phyloP scores from a whole-genome alignment of 2,329 filamentous ascomycete genomes.

The Colletotrichum higginsianum region DNA sequence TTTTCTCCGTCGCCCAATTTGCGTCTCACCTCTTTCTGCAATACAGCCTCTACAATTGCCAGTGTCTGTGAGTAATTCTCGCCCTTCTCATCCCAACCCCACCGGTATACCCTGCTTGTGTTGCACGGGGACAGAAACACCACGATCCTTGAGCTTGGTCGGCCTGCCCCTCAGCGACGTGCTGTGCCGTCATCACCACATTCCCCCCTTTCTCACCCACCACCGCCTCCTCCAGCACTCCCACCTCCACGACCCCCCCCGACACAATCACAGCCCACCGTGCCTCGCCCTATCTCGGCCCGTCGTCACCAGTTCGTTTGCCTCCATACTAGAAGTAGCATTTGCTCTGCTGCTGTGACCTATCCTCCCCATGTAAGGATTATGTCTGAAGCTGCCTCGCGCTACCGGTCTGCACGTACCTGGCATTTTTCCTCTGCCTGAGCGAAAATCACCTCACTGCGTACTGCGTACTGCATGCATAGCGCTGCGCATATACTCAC shows the following conservation, averaged over 20 bases:
- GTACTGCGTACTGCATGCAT: conserved; percentile 37
- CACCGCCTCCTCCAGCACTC: conserved; percentile 14
- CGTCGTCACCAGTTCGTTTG: conserved; percentile 37
- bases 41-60: conserved; percentile 34
- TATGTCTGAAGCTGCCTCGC: conserved; percentile 35
- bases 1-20: background rate
- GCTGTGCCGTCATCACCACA: conserved; percentile 43
- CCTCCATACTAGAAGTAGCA: conserved; percentile 22
- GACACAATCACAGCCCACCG: conserved; percentile 20
- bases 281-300: conserved; percentile 32
- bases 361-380: background rate
- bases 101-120: conserved; percentile 11
- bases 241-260: conserved; percentile 17
- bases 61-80: conserved; percentile 37
- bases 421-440: conserved; percentile 45
- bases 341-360: conserved; percentile 28
- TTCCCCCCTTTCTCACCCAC: conserved; percentile 36
- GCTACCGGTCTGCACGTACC: conserved; percentile 46
- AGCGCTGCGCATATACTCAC: conserved; percentile 41
- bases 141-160: conserved; percentile 37
- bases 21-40: conserved; percentile 13
- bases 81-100: conserved; percentile 22
- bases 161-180: conserved; percentile 41
- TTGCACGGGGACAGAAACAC: conserved; percentile 35
- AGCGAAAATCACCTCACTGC: conserved; percentile 42